A percentile compares a stretch with the other conserved stretches of the same genome.
phyloP scores from a whole-genome alignment of 2,329 filamentous ascomycete species.

The Colletotrichum scovillei region DNA sequence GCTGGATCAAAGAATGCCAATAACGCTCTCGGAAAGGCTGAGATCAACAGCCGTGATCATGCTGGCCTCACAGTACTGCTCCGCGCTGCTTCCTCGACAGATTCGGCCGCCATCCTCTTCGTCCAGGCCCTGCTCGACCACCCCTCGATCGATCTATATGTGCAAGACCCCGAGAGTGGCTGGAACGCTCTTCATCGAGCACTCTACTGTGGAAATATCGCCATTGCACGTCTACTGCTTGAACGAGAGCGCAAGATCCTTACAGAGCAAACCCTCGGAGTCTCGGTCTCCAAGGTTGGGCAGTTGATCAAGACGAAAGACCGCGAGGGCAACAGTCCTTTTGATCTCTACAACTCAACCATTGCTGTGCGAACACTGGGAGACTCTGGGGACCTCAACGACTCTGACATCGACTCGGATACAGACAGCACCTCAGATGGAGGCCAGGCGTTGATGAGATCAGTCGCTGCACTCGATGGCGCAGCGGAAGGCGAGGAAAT shows the following conservation, averaged over 20 bases:
- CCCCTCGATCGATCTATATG: slow-evolving; percentile 85
- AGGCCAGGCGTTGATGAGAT: slow-evolving; percentile 27
- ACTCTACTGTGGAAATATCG: slow-evolving; percentile 89
- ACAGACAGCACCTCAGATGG: slow-evolving; percentile 59
- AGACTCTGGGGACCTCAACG: slow-evolving; percentile 48
- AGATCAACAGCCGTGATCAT: slow-evolving; percentile 87
- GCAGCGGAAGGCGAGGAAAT: slow-evolving; percentile 77
- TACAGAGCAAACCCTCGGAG: slow-evolving; percentile 68
- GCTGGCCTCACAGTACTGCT: slow-evolving; percentile 86
- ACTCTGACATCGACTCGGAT: slow-evolving; percentile 64
- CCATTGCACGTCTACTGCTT: slow-evolving; percentile 85
- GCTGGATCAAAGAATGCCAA: slow-evolving; percentile 58
- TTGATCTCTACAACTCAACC: slow-evolving; percentile 90
- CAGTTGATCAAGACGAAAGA: slow-evolving; percentile 95
- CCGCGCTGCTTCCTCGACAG: slow-evolving; percentile 81
- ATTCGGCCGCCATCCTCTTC: slow-evolving; percentile 77
- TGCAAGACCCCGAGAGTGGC: slow-evolving; percentile 89
- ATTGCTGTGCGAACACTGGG: slow-evolving; percentile 81
- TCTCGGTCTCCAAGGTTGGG: slow-evolving; percentile 70
- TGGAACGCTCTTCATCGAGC: slow-evolving; percentile 96
- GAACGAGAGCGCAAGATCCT: slow-evolving; percentile 78
- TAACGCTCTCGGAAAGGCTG: slow-evolving; percentile 62
- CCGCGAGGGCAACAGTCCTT: slow-evolving; percentile 91
- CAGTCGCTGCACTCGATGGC: slow-evolving; percentile 37
- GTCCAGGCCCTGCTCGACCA: slow-evolving; percentile 84